Base-by-base conservation (phyloP, 23 red algal species). In the Gracilaria domingensis region DNA sequence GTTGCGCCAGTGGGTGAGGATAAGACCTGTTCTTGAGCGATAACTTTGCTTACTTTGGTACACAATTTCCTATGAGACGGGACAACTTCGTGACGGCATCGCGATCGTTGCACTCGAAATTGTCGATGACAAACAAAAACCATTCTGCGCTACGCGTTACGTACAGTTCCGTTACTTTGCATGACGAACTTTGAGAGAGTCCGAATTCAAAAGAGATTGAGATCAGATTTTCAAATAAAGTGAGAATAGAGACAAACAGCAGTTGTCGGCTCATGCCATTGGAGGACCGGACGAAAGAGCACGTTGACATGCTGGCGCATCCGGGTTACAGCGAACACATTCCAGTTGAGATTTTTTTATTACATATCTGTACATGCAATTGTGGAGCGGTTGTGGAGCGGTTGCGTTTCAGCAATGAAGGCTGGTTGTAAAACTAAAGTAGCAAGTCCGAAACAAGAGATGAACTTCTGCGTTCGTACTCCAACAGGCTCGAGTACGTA, bases 401-500 rank as follows among this genome's bases (percentile, higher is more conserved):
- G 6, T 77, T 77, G 72, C 72, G 72, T 51, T 30, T 51, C 62
- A 77, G 20, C 72, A 77, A 25, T 3, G 7, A 23, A 25, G 20
- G 39, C 72, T 77, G 38, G 3, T 13, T 50, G 13, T 12, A 42
- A 25, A n/a, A 32, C 30, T 33, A 77, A 6, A 77, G 72, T 13
- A 77, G 20, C 45, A 74, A 57, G 50, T 87, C 84, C 34, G 26
- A 50, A 18, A 87, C 66, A 0, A 74, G 51, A 17, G 89, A 83
- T 36, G 58, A 47, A 9, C 44, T 82, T 42, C 79, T 72, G 45
- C 89, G 73, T 57, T 94, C 82, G 36, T 86, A 97, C 56, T 97
- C 89, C 42, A 97, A 42, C 47, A 97, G 65, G 75, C 95, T 90
- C 14, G 89, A 88, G 72, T 97, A 97, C 21, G 85, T 94, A 20